phyloP scores from a whole-genome alignment of 1,284 basidiomycete species.

The Mycena sp. region DNA sequence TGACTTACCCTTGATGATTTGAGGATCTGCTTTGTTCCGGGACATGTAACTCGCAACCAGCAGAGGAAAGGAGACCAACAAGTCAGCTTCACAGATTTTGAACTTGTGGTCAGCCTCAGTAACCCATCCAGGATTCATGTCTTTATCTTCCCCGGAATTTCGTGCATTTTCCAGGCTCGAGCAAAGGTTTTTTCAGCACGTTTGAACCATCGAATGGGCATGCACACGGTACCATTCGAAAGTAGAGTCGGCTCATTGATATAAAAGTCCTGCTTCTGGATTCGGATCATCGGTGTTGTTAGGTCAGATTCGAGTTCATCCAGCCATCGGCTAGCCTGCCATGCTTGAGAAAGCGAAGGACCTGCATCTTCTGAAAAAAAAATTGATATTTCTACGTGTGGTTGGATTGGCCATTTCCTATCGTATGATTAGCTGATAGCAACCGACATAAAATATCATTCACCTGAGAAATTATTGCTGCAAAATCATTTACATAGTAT shows the following conservation, averaged over 20 bases:
- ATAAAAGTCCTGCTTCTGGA: conserved; percentile 41
- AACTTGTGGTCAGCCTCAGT: conserved; percentile 26
- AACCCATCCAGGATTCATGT: conserved; percentile 13
- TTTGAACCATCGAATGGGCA: conserved; percentile 45
- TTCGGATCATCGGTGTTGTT: conserved; percentile 42
- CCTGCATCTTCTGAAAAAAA: conserved; percentile 43
- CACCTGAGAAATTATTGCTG: conserved; percentile 46
- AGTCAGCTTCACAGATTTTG: conserved; percentile 19
- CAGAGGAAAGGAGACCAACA: conserved; percentile 26
- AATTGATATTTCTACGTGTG: conserved; percentile 36
- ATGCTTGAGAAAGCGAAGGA: conserved; percentile 31
- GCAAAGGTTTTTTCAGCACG: conserved; percentile 14
- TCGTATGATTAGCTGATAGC: conserved; percentile 9
- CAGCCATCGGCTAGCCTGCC: conserved; percentile 41
- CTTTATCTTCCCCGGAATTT: neutral
- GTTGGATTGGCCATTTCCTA: conserved; percentile 45
- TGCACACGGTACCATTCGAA: conserved; percentile 27
- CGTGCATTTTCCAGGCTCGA: conserved; percentile 26
- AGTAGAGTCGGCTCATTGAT: conserved; percentile 43
- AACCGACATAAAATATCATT: neutral
- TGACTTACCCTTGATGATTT: conserved; percentile 15
- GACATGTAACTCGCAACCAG: conserved; percentile 5
- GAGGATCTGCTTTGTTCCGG: conserved; percentile 21
- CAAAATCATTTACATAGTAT: conserved; percentile 44
- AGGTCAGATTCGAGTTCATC: conserved; percentile 32